Evolutionary conservation across 352 stramenopile genomes (phyloP).

Genomic region (Blastocystis sp.): DNA sequence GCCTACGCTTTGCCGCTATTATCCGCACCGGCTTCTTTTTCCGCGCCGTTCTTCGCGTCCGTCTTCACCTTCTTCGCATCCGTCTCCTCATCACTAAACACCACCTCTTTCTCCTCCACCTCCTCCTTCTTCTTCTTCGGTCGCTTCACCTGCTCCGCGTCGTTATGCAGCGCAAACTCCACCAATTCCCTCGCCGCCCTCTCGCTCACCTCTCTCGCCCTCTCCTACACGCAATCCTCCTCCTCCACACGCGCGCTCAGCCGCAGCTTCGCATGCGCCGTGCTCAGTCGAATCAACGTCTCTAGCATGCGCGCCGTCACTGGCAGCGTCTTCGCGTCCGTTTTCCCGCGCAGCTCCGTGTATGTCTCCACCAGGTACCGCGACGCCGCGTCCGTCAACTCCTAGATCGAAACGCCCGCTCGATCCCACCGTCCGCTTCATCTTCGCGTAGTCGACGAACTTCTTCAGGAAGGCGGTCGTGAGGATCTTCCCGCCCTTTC

Average conservation of each 20-base stretch:
- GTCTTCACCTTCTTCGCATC: constrained; percentile 7
- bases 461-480: constrained; percentile 93
- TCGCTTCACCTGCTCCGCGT: constrained; percentile 60
- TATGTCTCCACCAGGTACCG: constrained; percentile 91
- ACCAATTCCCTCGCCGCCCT: constrained; percentile 85
- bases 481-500: constrained; percentile 67
- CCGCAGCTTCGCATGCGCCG: constrained; percentile 87
- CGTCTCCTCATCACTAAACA: constrained; percentile 37
- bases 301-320: constrained; percentile 95
- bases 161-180: constrained; percentile 93
- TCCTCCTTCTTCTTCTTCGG: not conserved
- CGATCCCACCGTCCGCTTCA: constrained; percentile 33
- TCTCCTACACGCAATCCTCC: constrained; percentile 62
- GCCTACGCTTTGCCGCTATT: too few species aligned
- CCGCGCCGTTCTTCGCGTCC: too few species aligned
- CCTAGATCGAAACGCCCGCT: constrained; percentile 62
- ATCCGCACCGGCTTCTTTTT: too few species aligned
- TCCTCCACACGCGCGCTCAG: constrained; percentile 75
- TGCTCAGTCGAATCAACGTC: constrained; percentile 95
- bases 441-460: constrained; percentile 98
- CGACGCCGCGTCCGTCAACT: constrained; percentile 70
- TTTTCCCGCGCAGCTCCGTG: constrained; percentile 84
- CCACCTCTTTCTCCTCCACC: constrained; percentile 42
- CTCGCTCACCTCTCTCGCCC: not conserved
- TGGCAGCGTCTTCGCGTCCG: constrained; percentile 81